Conservation (phyloP, 306 rosid genomes). For the Alnus glutinosa region DNA sequence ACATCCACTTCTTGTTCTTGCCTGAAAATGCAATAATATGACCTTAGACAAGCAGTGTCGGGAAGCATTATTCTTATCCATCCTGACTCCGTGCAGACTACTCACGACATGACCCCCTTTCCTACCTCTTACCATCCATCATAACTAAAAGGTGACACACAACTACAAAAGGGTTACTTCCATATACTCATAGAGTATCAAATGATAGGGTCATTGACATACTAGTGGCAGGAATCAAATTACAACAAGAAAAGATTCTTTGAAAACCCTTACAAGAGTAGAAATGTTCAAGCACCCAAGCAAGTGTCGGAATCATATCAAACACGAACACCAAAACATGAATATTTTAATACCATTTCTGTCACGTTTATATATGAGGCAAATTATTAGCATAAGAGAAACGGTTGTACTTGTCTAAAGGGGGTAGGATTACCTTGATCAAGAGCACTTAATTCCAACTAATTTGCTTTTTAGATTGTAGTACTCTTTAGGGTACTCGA, state of each 20-base stretch:
- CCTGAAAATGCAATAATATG: background rate
- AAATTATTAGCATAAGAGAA: too few relatives aligned
- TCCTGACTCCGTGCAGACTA: background rate
- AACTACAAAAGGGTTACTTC: background rate
- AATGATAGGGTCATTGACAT: background rate
- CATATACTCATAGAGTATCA: background rate
- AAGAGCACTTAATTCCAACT: too few relatives aligned
- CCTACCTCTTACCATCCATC: background rate
- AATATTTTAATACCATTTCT: background rate
- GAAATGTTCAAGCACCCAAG: background rate
- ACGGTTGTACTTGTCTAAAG: too few relatives aligned
- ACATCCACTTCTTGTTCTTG: background rate
- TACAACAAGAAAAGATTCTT: background rate
- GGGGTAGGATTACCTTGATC: too few relatives aligned
- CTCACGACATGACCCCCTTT: background rate
- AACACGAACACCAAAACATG: background rate
- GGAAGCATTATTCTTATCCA: slow-evolving; percentile 1
- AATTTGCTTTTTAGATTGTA: too few relatives aligned
- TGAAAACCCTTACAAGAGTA: background rate
- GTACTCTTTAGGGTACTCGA: too few relatives aligned
- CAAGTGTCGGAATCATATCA: background rate
- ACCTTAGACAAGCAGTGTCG: background rate
- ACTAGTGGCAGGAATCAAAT: background rate
- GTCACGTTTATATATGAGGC: background rate
- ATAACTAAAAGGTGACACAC: background rate